Percentiles rank a stretch among this genome's conserved stretches.
Evolutionary conservation across 768 basidiomycete species (phyloP).

Genomic region (Auricularia sp.): DNA sequence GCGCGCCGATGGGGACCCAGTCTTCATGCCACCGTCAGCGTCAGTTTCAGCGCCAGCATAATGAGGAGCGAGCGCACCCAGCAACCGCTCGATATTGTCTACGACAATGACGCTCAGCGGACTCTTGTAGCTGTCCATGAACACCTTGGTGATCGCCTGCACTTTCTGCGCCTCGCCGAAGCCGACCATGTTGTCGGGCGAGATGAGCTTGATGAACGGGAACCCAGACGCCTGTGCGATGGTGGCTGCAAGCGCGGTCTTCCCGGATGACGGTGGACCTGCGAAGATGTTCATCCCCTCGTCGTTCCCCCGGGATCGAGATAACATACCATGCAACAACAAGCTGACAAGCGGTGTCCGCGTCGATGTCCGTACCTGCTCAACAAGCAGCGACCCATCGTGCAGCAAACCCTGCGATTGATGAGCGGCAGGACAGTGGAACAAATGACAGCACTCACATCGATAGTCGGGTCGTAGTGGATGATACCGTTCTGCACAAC

Average conservation of each 20-base stretch:
- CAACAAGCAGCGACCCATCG: slow-evolving; percentile 80
- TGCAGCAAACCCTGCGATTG: slow-evolving; percentile 63
- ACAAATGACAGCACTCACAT: slow-evolving; percentile 43
- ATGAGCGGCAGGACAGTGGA: background rate
- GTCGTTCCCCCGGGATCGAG: slow-evolving; percentile 2
- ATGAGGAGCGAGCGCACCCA: slow-evolving; percentile 46
- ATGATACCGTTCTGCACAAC: slow-evolving; percentile 97
- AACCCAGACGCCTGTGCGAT: slow-evolving; percentile 90
- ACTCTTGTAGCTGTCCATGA: slow-evolving; percentile 94
- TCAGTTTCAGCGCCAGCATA: background rate
- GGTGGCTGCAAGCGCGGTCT: slow-evolving; percentile 88
- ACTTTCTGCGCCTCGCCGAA: slow-evolving; percentile 91
- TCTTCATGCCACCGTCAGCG: slow-evolving; percentile 37
- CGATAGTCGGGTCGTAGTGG: slow-evolving; percentile 63
- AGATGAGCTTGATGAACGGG: slow-evolving; percentile 96
- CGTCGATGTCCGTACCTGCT: slow-evolving; percentile 85
- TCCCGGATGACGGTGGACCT: slow-evolving; percentile 79
- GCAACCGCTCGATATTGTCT: slow-evolving; percentile 84
- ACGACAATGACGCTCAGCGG: slow-evolving; percentile 93
- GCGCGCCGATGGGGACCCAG: slow-evolving; percentile 94
- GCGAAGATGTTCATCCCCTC: background rate
- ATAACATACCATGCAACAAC: slow-evolving; percentile 54
- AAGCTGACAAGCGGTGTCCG: slow-evolving; percentile 88
- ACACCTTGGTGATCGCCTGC: slow-evolving; percentile 81
- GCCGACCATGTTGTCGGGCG: slow-evolving; percentile 95